phyloP scores from a whole-genome alignment of 768 basidiomycete species.

The Auriculariales sp. region DNA sequence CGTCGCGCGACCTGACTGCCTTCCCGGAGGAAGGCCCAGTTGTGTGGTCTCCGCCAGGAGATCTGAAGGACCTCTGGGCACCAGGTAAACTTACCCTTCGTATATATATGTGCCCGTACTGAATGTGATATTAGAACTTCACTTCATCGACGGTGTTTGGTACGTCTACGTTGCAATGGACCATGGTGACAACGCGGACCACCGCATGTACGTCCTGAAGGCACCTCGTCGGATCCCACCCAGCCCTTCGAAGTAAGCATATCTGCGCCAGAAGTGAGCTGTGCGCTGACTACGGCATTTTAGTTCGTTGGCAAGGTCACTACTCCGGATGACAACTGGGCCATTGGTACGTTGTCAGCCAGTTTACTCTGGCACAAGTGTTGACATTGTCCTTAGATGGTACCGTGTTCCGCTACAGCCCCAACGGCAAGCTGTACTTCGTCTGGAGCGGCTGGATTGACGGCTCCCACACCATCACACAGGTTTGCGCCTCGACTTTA shows the following conservation, averaged over 20 bases:
- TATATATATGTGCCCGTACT: too few relatives aligned
- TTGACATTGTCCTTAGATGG: too few relatives aligned
- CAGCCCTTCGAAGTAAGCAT: background rate
- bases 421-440: constrained; percentile 1
- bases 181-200: background rate
- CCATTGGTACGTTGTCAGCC: too few relatives aligned
- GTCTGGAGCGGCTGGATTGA: background rate
- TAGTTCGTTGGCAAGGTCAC: background rate
- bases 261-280: background rate
- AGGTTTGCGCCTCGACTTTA: too few relatives aligned
- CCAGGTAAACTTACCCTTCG: background rate
- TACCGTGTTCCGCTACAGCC: background rate
- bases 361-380: too few relatives aligned
- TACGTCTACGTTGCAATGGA: background rate
- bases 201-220: constrained; percentile 1
- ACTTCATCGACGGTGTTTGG: background rate
- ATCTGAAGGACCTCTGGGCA: background rate
- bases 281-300: background rate
- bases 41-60: background rate
- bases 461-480: background rate
- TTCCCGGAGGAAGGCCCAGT: background rate
- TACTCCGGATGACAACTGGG: background rate
- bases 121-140: background rate
- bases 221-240: background rate
- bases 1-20: background rate